Conservation (phyloP, 2,329 filamentous ascomycete species). For the Colletotrichum costaricense region DNA sequence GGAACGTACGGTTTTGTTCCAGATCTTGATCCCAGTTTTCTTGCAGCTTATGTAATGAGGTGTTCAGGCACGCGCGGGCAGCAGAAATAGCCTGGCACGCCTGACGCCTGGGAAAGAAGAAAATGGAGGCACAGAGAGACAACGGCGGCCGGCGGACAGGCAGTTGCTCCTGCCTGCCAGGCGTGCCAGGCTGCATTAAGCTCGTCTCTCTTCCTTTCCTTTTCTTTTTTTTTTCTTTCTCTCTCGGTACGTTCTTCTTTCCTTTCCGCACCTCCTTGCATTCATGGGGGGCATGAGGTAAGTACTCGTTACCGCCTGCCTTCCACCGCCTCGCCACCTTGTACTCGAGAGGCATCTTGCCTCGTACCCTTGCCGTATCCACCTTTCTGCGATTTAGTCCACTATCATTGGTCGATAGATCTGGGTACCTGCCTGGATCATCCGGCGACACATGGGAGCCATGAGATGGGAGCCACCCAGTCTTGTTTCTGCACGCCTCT, state of each 20-base stretch:
- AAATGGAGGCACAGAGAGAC: neutral
- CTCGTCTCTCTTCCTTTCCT: neutral
- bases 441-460: constrained; percentile 27
- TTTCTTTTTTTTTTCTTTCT: neutral
- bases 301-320: neutral
- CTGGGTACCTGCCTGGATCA: constrained; percentile 27
- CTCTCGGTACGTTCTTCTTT: neutral
- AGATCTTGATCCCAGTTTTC: neutral
- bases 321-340: constrained; percentile 23
- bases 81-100: too few species aligned
- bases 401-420: neutral
- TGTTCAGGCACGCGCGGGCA: neutral
- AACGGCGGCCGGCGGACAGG: neutral
- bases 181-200: neutral
- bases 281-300: neutral
- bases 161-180: neutral
- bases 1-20: neutral
- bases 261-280: neutral
- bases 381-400: neutral
- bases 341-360: constrained; percentile 9
- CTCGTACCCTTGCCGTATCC: constrained; percentile 7
- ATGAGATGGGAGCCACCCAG: constrained; percentile 24
- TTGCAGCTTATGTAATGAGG: neutral
- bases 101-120: neutral
- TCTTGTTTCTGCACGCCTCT: constrained; percentile 8